Evolutionary conservation across 2,329 filamentous ascomycete species (phyloP).

Genomic region (Aspergillus sergii): DNA sequence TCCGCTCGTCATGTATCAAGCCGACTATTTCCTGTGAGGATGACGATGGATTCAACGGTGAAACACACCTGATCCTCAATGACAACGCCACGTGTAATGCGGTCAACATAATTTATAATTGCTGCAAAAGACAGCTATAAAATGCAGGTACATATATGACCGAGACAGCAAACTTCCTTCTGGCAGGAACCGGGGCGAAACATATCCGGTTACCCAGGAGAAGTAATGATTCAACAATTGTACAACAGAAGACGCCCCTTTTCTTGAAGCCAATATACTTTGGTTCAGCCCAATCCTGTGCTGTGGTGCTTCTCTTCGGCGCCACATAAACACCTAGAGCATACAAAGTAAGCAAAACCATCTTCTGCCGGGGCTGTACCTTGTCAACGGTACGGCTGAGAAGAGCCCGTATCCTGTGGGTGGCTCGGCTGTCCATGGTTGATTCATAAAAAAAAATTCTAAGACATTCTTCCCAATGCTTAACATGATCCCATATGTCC

Average conservation of each 20-base stretch:
- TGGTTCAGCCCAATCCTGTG: background rate
- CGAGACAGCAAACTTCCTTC: background rate
- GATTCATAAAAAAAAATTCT: background rate
- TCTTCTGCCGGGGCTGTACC: no score
- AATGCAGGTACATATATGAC: background rate
- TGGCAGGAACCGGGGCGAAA: background rate
- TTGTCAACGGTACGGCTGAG: background rate
- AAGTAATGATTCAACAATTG: background rate
- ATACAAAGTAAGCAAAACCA: no score
- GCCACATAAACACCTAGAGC: background rate
- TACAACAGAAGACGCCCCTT: background rate
- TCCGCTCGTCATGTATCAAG: background rate
- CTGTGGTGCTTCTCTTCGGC: background rate
- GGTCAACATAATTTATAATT: background rate
- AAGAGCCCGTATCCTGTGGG: background rate
- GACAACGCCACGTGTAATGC: background rate
- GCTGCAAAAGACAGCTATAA: background rate
- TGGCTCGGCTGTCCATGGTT: background rate
- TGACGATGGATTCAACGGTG: background rate
- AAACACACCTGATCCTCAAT: background rate
- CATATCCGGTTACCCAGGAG: background rate
- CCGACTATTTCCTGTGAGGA: background rate
- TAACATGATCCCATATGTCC: background rate
- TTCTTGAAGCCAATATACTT: background rate
- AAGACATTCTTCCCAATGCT: no score